These are phyloP conservation scores for Macaranga tanarius DNA, from an alignment of 441 rosid genomes.

Conservation along the genomic window DNA sequence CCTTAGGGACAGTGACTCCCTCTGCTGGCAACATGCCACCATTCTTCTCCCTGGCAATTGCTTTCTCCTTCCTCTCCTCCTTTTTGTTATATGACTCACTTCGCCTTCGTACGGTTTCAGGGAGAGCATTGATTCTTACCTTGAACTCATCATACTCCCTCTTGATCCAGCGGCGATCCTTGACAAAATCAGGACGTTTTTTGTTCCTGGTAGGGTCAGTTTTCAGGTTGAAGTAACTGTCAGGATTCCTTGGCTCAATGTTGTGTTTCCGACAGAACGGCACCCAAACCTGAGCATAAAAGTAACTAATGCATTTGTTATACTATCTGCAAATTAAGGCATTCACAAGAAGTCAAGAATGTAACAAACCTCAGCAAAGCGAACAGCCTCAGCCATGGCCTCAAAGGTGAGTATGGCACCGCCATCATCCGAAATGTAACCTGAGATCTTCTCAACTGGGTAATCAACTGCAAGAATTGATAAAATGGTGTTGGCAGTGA, in stretches of 20 bases:
- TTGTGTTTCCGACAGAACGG: slow-evolving; percentile 92
- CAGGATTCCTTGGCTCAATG: slow-evolving; percentile 86
- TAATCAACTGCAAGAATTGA: slow-evolving; percentile 74
- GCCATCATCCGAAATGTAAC: slow-evolving; percentile 85
- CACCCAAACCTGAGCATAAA: slow-evolving; percentile 59
- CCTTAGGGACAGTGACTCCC: slow-evolving; percentile 44
- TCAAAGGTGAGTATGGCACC: slow-evolving; percentile 88
- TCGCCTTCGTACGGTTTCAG: slow-evolving; percentile 61
- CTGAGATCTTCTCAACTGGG: slow-evolving; percentile 70
- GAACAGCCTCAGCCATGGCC: slow-evolving; percentile 90
- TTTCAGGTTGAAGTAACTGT: slow-evolving; percentile 61
- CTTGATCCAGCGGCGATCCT: slow-evolving; percentile 88
- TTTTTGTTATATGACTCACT: slow-evolving; percentile 49
- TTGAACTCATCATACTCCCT: slow-evolving; percentile 92
- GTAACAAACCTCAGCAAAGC: slow-evolving; percentile 56
- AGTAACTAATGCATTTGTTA: not conserved
- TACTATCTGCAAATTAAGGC: not conserved
- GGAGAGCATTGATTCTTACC: slow-evolving; percentile 82
- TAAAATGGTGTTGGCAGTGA: slow-evolving; percentile 74
- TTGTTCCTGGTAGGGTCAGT: slow-evolving; percentile 70
- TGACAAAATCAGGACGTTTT: slow-evolving; percentile 71
- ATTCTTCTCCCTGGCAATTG: slow-evolving; percentile 51
- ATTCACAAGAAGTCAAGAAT: not conserved
- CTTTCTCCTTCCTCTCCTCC: slow-evolving; percentile 57
- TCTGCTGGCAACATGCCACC: slow-evolving; percentile 55